Base-by-base conservation (phyloP, 805 yeast species). In the Scheffersomyces stipitis region DNA sequence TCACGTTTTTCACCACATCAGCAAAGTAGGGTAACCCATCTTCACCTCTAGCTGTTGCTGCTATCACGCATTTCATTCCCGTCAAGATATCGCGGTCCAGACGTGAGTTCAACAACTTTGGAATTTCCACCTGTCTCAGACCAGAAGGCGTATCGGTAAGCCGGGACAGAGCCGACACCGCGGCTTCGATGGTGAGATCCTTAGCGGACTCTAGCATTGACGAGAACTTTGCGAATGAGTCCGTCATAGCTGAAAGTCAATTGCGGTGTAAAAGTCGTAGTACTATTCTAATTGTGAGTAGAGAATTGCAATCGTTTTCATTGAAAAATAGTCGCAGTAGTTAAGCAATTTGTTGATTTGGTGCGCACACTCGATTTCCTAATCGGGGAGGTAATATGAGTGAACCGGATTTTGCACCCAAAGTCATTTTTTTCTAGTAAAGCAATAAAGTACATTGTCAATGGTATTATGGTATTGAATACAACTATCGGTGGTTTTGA, bases 1-100 rank as follows among this genome's bases (percentile, higher is more conserved):
- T 84, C 24, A 90, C 80, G 58, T 89, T 89, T 60, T 90, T 91
- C 38, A 93, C 83, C 4, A 93, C 93, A 51, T 86, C 90, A 0
- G 97, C 88, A 68, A 87, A 91, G 52, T 60, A 69, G 13, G 53
- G 53, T 18, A 54, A 33, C n/a, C 60, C 73, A 37, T 68, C 73
- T 35, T 56, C 73, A 5, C 73, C 73, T 33, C 63, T 46, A 0
- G 73, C 51, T 13, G 69, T 54, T 26, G 64, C 45, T n/a, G 70
- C 58, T 18, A 64, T 56, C 17, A 69, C 70, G 37, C 67, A 59
- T 41, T 61, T 66, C 67, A 69, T 64, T 5, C 75, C 75, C 35
- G 54, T 59, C 31, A 64, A 45, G 12, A 64, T 56, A 28, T 69
- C 75, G 33, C 88, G 68, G 16, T 84, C 88, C 18, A 71, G 68